A percentile compares a stretch with the other conserved stretches of the same genome.
These are phyloP conservation scores for Kalaharituber pfeilii DNA, from an alignment of 2,329 filamentous ascomycete species.

Conservation along the genomic window DNA sequence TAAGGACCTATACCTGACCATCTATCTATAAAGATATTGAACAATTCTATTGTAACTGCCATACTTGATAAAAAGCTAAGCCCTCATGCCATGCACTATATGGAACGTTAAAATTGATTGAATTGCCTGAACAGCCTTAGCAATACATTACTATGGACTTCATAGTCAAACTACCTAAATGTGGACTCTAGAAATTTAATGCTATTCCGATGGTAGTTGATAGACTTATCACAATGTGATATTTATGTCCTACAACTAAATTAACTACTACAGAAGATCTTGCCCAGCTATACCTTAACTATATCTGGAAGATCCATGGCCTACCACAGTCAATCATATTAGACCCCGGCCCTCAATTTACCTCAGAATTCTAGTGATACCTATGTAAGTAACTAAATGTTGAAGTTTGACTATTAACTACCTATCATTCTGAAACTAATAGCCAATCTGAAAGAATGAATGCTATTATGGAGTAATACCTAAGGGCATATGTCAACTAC, in stretches of 20 bases:
- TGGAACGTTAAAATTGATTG: not conserved
- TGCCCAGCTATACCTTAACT: not conserved
- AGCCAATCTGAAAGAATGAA: slow-evolving; percentile 17
- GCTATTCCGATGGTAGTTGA: not conserved
- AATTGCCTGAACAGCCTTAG: slow-evolving; percentile 3
- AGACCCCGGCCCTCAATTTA: slow-evolving; percentile 18
- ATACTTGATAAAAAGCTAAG: no score
- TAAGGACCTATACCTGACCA: slow-evolving; percentile 1
- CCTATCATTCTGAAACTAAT: slow-evolving; percentile 15
- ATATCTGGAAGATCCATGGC: slow-evolving; percentile 13
- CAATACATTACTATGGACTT: slow-evolving; percentile 1
- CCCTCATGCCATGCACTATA: not conserved
- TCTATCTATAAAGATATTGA: not conserved
- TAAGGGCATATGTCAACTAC: slow-evolving; percentile 14
- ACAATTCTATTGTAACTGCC: not conserved
- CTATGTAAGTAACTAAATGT: slow-evolving; percentile 14
- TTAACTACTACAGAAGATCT: not conserved
- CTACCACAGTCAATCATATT: slow-evolving; percentile 11
- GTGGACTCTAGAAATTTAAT: not conserved
- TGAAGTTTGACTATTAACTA: slow-evolving; percentile 13
- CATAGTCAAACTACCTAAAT: not conserved
- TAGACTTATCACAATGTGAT: slow-evolving; percentile 1
- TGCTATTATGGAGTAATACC: slow-evolving; percentile 13
- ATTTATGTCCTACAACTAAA: not conserved
- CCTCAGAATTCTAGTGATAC: slow-evolving; percentile 13